Base-by-base conservation (phyloP, 1,139 yeast species). In the Spencermartinsiella ligniputridi region DNA sequence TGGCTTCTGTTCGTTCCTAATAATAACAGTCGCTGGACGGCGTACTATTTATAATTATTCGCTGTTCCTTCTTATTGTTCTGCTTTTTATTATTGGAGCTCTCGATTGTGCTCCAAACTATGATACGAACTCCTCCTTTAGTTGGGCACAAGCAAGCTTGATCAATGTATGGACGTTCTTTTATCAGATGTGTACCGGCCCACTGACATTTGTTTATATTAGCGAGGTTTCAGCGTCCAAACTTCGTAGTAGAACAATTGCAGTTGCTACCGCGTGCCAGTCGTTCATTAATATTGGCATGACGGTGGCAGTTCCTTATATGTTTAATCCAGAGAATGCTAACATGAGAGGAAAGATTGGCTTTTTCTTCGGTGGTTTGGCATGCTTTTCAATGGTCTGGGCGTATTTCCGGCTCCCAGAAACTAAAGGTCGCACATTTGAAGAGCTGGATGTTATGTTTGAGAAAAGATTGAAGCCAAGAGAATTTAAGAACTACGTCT, bases 321-420 rank as follows among this genome's bases (percentile, higher is more conserved):
- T 79, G 81, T 68, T 79, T 57, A 78, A 77, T 58, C 78, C 81
- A 1, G 67, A 71, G n/a, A 75, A 74, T 9, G 76, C 78, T 70
- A 70, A 76, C 54, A 70, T 79, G 78, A 68, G 72, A 47, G 83
- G 80, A 27, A 78, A 78, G 59, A 69, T 79, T 13, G 83, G 78
- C 1, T 75, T 76, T 56, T 69, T 79, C 55, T 78, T 76, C 74
- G 78, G 74, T 17, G 82, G 75, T 0, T 62, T 75, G 42, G 66
- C 75, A 17, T 47, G 72, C 3, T 13, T 64, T 18, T 44, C 45
- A 15, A 11, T 41, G 5, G 39, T 52, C 16, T 60, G 81, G 81
- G 55, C 66, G 33, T 76, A 60, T 60, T 78, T 77, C 59, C 72
- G 76, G 41, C 65, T 79, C 42, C 85, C 85, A 3, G 85, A 79